Conservation (phyloP, 2,329 filamentous ascomycete genomes). For the Cordyceps farinosa region DNA sequence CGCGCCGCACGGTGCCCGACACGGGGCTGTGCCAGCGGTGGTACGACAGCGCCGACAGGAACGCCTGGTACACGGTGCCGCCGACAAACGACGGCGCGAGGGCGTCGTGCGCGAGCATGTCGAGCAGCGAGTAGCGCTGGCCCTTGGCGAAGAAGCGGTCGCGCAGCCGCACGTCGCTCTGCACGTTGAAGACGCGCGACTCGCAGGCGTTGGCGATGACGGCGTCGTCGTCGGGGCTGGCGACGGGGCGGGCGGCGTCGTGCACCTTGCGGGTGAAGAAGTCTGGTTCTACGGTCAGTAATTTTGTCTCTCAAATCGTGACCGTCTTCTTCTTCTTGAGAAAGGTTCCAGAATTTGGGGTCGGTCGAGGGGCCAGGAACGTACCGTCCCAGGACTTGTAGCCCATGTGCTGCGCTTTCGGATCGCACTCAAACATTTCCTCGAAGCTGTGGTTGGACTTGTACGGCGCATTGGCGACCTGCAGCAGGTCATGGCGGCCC, state of each 20-base stretch:
- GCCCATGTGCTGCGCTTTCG: slow-evolving; percentile 52
- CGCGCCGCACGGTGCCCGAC: slow-evolving; percentile 56
- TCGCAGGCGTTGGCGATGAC: slow-evolving; percentile 64
- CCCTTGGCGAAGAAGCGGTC: slow-evolving; percentile 67
- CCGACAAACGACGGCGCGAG: slow-evolving; percentile 54
- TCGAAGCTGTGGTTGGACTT: slow-evolving; percentile 48
- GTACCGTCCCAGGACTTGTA: slow-evolving; percentile 64
- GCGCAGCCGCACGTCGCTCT: slow-evolving; percentile 47
- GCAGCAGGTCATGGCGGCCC: slow-evolving; percentile 45
- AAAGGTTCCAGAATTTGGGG: not conserved
- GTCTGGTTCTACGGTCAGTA: slow-evolving; percentile 28
- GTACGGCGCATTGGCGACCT: slow-evolving; percentile 48
- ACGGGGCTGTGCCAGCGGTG: slow-evolving; percentile 72
- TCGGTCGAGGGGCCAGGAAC: slow-evolving; percentile 8
- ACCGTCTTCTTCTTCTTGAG: not conserved
- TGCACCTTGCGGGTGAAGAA: slow-evolving; percentile 63
- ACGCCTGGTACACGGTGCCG: slow-evolving; percentile 69
- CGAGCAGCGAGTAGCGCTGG: slow-evolving; percentile 62
- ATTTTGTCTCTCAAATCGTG: not conserved
- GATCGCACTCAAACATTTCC: slow-evolving; percentile 59
- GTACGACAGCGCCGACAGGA: slow-evolving; percentile 63
- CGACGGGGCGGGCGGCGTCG: slow-evolving; percentile 54
- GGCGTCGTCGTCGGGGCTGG: slow-evolving; percentile 48
- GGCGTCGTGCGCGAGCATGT: slow-evolving; percentile 59
- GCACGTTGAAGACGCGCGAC: slow-evolving; percentile 54